phyloP scores from a whole-genome alignment of 768 basidiomycete genomes.

The Psilocybe subaeruginosa region DNA sequence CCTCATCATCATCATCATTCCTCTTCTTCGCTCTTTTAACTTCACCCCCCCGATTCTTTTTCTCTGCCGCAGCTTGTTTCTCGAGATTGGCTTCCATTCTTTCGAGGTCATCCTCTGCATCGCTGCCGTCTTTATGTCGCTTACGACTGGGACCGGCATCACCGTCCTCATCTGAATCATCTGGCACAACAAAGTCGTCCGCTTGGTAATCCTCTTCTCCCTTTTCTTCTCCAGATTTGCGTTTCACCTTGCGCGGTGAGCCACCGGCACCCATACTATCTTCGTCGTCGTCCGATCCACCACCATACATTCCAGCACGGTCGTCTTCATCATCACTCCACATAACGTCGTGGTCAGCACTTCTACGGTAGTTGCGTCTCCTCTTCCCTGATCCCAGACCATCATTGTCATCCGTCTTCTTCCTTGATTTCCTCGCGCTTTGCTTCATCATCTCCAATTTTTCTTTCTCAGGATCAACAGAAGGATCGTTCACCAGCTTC shows the following conservation, averaged over 20 bases:
- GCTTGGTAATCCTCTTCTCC: constrained; percentile 75
- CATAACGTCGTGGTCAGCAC: constrained; percentile 40
- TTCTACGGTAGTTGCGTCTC: constrained; percentile 45
- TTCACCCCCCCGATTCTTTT: constrained; percentile 40
- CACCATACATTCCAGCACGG: constrained; percentile 46
- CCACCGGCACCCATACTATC: constrained; percentile 35
- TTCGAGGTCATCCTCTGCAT: constrained; percentile 65
- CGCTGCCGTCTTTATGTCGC: constrained; percentile 38
- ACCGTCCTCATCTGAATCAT: constrained; percentile 71
- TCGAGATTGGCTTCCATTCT: constrained; percentile 72
- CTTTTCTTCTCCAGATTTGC: constrained; percentile 50
- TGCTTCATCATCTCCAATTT: constrained; percentile 68
- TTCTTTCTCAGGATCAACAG: constrained; percentile 75
- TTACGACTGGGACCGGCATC: constrained; percentile 34
- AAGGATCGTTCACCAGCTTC: constrained; percentile 79
- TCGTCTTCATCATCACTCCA: constrained; percentile 77
- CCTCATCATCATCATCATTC: constrained; percentile 28
- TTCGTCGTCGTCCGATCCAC: constrained; percentile 64
- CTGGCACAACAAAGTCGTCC: constrained; percentile 85
- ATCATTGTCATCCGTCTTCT: constrained; percentile 53
- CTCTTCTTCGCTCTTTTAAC: constrained; percentile 27
- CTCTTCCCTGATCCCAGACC: constrained; percentile 51
- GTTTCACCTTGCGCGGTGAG: constrained; percentile 46
- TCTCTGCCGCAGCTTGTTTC: constrained; percentile 49
- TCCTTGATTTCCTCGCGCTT: constrained; percentile 66